Evolutionary conservation across 164 flowering plant species (phyloP).

Genomic region (Santalum album): DNA sequence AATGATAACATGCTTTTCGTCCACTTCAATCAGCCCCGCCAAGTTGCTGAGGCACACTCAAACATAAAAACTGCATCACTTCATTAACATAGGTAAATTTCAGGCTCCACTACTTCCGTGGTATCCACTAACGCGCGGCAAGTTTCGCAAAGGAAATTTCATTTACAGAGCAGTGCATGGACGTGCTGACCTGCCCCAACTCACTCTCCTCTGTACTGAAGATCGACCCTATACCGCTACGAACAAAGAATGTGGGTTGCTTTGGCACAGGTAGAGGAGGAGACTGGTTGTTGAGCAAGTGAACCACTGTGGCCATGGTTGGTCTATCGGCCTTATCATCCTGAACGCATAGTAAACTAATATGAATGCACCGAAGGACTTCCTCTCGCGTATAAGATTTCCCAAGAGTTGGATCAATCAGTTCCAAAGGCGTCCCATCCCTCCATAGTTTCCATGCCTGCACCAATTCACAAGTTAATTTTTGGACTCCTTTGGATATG

Average conservation of each 20-base stretch:
- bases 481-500: constrained; percentile 10
- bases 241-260: constrained; percentile 27
- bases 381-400: constrained; percentile 13
- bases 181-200: too few species aligned
- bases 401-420: constrained; percentile 21
- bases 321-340: constrained; percentile 30
- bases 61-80: too few species aligned
- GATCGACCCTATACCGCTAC: too few species aligned
- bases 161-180: too few species aligned
- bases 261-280: constrained; percentile 25
- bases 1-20: too few species aligned
- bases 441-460: constrained; percentile 43
- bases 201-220: too few species aligned
- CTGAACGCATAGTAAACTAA: constrained; percentile 39
- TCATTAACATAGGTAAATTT: too few species aligned
- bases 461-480: constrained; percentile 2
- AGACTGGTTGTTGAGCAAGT: constrained; percentile 34
- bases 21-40: too few species aligned
- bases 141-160: too few species aligned
- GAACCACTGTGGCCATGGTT: constrained; percentile 30
- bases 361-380: constrained; percentile 35
- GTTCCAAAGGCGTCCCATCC: constrained; percentile 16
- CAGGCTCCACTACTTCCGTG: too few species aligned
- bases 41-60: too few species aligned
- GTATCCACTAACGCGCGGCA: too few species aligned